phyloP scores from a whole-genome alignment of 2,329 filamentous ascomycete species.

The Pestalotiopsis sp. region DNA sequence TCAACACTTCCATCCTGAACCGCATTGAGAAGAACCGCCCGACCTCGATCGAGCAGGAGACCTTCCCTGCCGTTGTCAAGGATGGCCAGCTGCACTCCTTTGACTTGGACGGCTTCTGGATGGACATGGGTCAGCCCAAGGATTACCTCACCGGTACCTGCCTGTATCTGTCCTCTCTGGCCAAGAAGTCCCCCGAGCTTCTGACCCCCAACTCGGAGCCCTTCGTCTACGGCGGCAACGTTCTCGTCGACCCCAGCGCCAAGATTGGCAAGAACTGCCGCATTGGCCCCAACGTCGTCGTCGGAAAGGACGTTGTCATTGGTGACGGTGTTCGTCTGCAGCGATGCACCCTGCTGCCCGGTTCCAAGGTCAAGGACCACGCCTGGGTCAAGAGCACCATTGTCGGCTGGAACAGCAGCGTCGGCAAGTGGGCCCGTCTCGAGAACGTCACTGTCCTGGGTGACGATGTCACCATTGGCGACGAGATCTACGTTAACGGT shows the following conservation, averaged over 20 bases:
- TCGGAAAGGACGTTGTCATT: slow-evolving; percentile 88
- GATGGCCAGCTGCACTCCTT: slow-evolving; percentile 94
- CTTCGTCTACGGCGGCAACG: slow-evolving; percentile 90
- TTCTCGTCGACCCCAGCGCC: slow-evolving; percentile 89
- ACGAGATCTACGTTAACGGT: slow-evolving; percentile 98
- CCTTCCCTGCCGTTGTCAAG: slow-evolving; percentile 89
- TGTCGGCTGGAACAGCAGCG: slow-evolving; percentile 96
- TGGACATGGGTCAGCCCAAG: slow-evolving; percentile 98
- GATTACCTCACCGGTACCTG: slow-evolving; percentile 97
- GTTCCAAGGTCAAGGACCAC: slow-evolving; percentile 96
- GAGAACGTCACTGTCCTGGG: slow-evolving; percentile 98
- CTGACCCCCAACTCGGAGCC: slow-evolving; percentile 74
- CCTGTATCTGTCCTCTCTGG: slow-evolving; percentile 89
- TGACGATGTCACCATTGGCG: slow-evolving; percentile 95
- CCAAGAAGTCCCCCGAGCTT: slow-evolving; percentile 86
- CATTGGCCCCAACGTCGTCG: slow-evolving; percentile 95
- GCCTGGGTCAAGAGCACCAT: slow-evolving; percentile 99
- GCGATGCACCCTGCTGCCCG: slow-evolving; percentile 84
- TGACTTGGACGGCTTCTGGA: slow-evolving; percentile 97
- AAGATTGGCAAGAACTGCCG: slow-evolving; percentile 99
- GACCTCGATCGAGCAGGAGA: slow-evolving; percentile 98
- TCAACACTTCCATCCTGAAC: slow-evolving; percentile 87
- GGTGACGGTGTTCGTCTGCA: slow-evolving; percentile 94
- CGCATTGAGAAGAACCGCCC: slow-evolving; percentile 90
- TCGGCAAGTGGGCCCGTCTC: slow-evolving; percentile 92